Conservation (phyloP, 805 yeast species). For the Sugiyamaella boreocaroliniensis region DNA sequence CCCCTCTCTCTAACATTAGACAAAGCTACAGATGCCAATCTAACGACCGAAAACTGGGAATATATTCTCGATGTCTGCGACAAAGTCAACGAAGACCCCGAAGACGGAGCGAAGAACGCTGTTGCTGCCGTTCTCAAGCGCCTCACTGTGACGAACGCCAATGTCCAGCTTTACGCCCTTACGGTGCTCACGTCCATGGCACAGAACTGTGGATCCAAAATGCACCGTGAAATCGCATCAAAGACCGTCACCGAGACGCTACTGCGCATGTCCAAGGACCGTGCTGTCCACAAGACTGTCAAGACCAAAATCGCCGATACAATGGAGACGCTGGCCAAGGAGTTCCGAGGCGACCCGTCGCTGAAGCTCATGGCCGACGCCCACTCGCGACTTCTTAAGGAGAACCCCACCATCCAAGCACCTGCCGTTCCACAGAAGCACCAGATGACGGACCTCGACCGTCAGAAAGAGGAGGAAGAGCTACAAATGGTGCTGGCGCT, state of each 20-base stretch:
- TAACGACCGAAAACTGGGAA: constrained; percentile 64
- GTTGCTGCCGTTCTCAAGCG: constrained; percentile 43
- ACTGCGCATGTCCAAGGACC: constrained; percentile 45
- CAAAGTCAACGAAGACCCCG: constrained; percentile 54
- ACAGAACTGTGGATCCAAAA: constrained; percentile 69
- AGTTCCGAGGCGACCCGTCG: constrained; percentile 70
- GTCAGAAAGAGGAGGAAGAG: constrained; percentile 67
- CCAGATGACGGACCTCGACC: constrained; percentile 40
- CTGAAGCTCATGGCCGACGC: constrained; percentile 63
- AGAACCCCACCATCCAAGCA: constrained; percentile 35
- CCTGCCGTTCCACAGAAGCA: constrained; percentile 59
- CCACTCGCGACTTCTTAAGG: constrained; percentile 40
- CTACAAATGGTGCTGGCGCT: constrained; percentile 66
- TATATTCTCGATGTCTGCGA: constrained; percentile 61
- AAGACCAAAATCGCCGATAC: constrained; percentile 61
- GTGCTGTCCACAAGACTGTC: constrained; percentile 56
- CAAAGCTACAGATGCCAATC: constrained; percentile 58
- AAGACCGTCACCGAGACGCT: constrained; percentile 45
- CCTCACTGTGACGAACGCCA: constrained; percentile 51
- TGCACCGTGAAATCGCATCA: constrained; percentile 57
- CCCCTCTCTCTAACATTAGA: background rate
- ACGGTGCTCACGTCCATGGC: constrained; percentile 52
- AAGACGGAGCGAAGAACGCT: constrained; percentile 44
- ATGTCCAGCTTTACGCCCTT: constrained; percentile 54
- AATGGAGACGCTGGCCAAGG: constrained; percentile 55